Evolutionary conservation across 176 grass and related monocot genomes (phyloP).

Genomic region (Oryza nivara): DNA sequence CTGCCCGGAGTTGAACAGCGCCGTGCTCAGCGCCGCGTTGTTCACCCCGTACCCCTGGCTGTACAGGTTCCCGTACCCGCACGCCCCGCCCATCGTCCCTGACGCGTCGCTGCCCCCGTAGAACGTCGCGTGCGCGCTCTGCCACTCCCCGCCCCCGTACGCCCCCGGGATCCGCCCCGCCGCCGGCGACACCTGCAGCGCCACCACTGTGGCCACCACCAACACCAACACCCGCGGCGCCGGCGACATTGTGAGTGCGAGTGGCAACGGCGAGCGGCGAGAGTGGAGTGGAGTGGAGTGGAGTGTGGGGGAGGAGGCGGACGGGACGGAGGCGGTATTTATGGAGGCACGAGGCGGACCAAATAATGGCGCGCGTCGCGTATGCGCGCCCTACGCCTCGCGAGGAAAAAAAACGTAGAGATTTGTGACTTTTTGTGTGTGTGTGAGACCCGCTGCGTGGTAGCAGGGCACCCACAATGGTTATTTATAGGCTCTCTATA

Average conservation of each 20-base stretch:
- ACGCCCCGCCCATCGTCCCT: conserved; percentile 92
- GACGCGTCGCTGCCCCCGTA: conserved; percentile 95
- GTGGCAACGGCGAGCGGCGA: not conserved
- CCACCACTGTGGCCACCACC: too few relatives aligned
- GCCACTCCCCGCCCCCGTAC: conserved; percentile 64
- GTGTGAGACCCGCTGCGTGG: not conserved
- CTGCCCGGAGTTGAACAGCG: conserved; percentile 69
- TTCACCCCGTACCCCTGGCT: conserved; percentile 79
- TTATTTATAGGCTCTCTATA: too few relatives aligned
- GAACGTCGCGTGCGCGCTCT: conserved; percentile 91
- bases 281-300: not conserved
- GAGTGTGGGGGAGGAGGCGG: not conserved
- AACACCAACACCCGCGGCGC: not conserved
- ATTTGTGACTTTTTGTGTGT: not conserved
- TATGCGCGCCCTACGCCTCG: not conserved
- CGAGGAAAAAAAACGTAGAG: too few relatives aligned
- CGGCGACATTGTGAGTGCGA: not conserved
- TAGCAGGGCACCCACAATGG: too few relatives aligned
- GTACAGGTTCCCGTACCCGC: conserved; percentile 82
- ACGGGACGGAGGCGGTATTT: conserved; percentile 38
- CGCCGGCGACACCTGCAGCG: not conserved
- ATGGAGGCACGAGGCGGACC: conserved; percentile 35
- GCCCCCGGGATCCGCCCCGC: conserved; percentile 55
- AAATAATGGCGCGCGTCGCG: conserved; percentile 36
- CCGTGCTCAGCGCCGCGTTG: conserved; percentile 90